phyloP scores from a whole-genome alignment of 257 asterid species.

The Solanum etuberosum region DNA sequence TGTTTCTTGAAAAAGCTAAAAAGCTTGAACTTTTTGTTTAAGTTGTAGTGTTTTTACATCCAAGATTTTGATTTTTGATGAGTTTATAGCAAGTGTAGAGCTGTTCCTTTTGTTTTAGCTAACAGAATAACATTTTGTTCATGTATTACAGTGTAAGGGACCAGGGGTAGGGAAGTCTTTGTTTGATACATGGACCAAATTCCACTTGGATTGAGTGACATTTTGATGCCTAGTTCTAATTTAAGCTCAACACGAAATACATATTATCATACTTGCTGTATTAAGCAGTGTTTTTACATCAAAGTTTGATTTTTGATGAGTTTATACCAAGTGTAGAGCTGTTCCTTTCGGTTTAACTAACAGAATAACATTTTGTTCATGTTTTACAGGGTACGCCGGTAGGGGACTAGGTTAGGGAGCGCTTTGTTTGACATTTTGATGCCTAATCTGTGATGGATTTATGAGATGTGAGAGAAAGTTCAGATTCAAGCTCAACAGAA shows the following conservation, averaged over 20 bases:
- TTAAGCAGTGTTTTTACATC: neutral
- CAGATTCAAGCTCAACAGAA: neutral
- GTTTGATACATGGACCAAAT: neutral
- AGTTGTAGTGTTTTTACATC: neutral
- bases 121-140: neutral
- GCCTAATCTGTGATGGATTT: neutral
- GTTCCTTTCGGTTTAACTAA: neutral
- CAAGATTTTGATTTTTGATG: neutral
- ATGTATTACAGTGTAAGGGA: neutral
- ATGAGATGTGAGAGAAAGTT: neutral
- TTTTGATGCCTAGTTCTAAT: neutral
- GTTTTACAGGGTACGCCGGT: neutral
- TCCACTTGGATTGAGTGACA: neutral
- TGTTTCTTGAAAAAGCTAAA: neutral
- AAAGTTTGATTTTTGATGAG: neutral
- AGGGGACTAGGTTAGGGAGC: neutral
- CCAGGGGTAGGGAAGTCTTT: neutral
- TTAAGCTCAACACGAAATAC: neutral
- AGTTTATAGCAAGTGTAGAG: neutral
- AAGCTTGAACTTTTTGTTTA: neutral
- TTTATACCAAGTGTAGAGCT: neutral
- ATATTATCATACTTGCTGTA: neutral
- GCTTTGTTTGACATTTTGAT: neutral
- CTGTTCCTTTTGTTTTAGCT: neutral
- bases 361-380: neutral